Base-by-base conservation (phyloP, 2,329 filamentous ascomycete genomes). In the Hypomyces perniciosus region DNA sequence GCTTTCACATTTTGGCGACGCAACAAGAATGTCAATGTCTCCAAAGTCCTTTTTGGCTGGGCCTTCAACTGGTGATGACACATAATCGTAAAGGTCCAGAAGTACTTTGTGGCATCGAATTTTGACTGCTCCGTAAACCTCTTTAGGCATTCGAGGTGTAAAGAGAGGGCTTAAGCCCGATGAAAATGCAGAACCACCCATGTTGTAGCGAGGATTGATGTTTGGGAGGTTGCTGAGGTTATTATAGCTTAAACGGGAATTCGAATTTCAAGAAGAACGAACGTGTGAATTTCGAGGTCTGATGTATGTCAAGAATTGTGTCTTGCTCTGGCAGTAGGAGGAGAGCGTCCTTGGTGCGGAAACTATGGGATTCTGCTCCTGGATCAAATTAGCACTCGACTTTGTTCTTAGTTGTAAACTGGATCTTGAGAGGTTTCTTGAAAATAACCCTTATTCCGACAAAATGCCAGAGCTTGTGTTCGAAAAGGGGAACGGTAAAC, bases 1-100 rank as follows among this genome's bases (percentile, higher is more conserved):
- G 41, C 13, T 37, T 1, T 55, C 38, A 13, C n/a, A 27, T 13
- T 57, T 62, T 12, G 69, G 66, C 31, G 63, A 62, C 0, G 72
- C 69, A 1, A 88, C 75, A 1, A 90, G 65, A 52, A 91, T 73
- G 65, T 93, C 88, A 35, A 95, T 70, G 57, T 93, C 89, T 20
- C 88, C 89, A 60, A 81, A 78, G 57, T 83, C 79, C 0, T 57
- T 39, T 65, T 93, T 93, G 1, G 65, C 83, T 0, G 88, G 87
- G 0, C 80, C 85, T 57, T 90, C 85, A 29, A 85, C 78, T 0
- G 86, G 83, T 0, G 77, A 74, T 1, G 73, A 76, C 4, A 86
- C 80, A 6, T 68, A 70, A 0, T 68, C 48, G 58, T 80, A 89
- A 4, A 84, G 66, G 1, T 69, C 58, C 1, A 67, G 65, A 0